Base-by-base conservation (phyloP, 495 filamentous ascomycete genomes). In the Aspergillus biplanus region DNA sequence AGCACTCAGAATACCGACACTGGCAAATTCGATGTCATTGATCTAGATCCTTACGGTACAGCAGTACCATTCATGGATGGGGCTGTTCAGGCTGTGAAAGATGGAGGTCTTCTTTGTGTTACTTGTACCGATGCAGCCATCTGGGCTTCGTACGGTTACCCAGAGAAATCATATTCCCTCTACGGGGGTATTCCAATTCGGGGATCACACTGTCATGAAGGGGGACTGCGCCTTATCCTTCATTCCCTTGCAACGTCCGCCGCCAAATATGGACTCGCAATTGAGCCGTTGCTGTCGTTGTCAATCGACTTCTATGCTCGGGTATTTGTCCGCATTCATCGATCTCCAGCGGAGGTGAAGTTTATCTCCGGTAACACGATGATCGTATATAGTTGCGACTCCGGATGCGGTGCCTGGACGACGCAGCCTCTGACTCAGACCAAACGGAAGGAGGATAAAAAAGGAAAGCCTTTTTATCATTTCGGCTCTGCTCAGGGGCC, bases 301-400 rank as follows among this genome's bases (percentile, higher is more conserved):
- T 96, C 90, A 18, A 95, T 98, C 58, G 95, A 99, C 73, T 99
- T 92, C 72, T 99, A 99, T 71, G 83, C 86, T n/a, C 86, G 96
- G 49, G 80, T 97, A 1, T 99, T 98, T 70, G 88, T 99, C 59
- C 88, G 91, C 1, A 80, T 99, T 34, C 81, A 85, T 59, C 90
- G 85, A 52, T 92, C 90, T 2, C 88, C 92, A 0, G 87, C 86
- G 0, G 86, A 92, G 59, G 93, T 97, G 58, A 99, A 99, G 70
- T 92, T 93, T 59, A 82, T 91, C 13, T 89, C 90, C 4, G 88
- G 91, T 18, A 97, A 92, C 70, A 96, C 90, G 0, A 97, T 99
- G 92, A 55, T 96, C 0, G 90, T 96, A 3, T 97, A 97, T 76
- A 91, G 85, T 67, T 99, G 95, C 69, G 92, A 97, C 69, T 70